Evolutionary conservation across 352 stramenopile species (phyloP), one percentile per base, ranked within the genome.

Genomic region (Globisporangium rhizosaccharum): DNA sequence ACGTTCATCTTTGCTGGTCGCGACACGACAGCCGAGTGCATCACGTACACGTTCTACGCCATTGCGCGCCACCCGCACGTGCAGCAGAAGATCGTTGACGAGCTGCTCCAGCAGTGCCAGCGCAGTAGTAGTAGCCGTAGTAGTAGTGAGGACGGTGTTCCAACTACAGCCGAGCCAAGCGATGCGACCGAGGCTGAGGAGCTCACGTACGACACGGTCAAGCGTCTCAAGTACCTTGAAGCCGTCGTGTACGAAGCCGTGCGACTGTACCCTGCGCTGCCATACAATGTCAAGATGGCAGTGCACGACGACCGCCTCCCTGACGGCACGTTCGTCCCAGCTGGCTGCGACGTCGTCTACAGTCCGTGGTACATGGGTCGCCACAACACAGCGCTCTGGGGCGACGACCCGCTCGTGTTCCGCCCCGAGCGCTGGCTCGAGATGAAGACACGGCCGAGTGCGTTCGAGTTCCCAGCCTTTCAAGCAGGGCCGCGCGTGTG

Each of bases 1-100:
- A 55, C 50, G 28, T 55, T 45, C 50, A 70, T 96, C 20, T 84
- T 94, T 54, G 82, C 77, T 30, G 87, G 82, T 14, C 85, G 82
- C 57, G 87, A 94, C 61, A 94, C 85, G 9, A 93, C 80, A 0
- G 69, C 77, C 2, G 74, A 86, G 45, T 82, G 73, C 53, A 65
- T 96, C 37, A 87, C 83, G 2, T 94, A 92, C 67, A 68, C 66
- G 33, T 82, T 92, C 39, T 93, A 96, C 52, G 65, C 67, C 18
- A 67, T 96, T 3, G 73, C 83, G 1, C 83, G 57, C 28, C 59
- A 92, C 53, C 78, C 80, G 20, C 41, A 62, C 36, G 70, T 82
- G 14, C 76, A 88, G 56, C 61, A 79, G 37, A 71, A 75, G 59
- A 77, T 85, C 33, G 47, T 78, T 25, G 60, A 71, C n/a, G 79